Evolutionary conservation across 257 asterid species (phyloP).

Genomic region (Paraleonurus japonicus): DNA sequence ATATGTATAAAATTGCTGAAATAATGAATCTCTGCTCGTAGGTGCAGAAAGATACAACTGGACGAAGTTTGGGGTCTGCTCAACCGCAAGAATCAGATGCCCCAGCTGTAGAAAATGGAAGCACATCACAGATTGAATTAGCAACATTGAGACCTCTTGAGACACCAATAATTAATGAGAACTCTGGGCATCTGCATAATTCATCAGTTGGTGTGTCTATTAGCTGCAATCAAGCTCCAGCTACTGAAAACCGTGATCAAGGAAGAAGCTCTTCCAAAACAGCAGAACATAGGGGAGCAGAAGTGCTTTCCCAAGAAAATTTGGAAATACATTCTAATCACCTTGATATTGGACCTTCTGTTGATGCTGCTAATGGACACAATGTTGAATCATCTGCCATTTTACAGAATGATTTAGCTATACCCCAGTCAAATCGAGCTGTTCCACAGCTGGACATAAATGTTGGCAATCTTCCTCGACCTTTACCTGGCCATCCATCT

Average conservation of each 20-base stretch:
- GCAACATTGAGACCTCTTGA: constrained; percentile 23
- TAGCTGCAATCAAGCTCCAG: constrained; percentile 30
- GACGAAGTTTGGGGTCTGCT: constrained; percentile 29
- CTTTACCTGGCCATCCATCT: constrained; percentile 28
- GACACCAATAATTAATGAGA: constrained; percentile 26
- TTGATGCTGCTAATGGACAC: constrained; percentile 17
- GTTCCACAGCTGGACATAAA: constrained; percentile 27
- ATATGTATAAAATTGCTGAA: constrained; percentile 18
- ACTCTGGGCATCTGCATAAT: constrained; percentile 31
- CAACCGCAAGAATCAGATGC: constrained; percentile 36
- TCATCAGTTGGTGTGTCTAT: constrained; percentile 29
- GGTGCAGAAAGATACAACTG: constrained; percentile 31
- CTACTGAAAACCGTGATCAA: constrained; percentile 31
- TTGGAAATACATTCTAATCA: constrained; percentile 25
- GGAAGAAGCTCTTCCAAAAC: constrained; percentile 31
- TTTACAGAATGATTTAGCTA: constrained; percentile 26
- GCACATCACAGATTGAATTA: constrained; percentile 26
- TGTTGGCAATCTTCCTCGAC: constrained; percentile 22
- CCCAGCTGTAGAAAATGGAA: constrained; percentile 33
- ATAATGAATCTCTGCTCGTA: constrained; percentile 23
- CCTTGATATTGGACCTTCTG: constrained; percentile 22
- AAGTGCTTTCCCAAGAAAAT: constrained; percentile 28
- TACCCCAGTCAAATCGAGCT: constrained; percentile 35
- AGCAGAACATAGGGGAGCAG: constrained; percentile 36
- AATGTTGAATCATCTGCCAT: constrained; percentile 16